Conservation (phyloP, 2,329 filamentous ascomycete genomes). For the Phialophora verrucosa region DNA sequence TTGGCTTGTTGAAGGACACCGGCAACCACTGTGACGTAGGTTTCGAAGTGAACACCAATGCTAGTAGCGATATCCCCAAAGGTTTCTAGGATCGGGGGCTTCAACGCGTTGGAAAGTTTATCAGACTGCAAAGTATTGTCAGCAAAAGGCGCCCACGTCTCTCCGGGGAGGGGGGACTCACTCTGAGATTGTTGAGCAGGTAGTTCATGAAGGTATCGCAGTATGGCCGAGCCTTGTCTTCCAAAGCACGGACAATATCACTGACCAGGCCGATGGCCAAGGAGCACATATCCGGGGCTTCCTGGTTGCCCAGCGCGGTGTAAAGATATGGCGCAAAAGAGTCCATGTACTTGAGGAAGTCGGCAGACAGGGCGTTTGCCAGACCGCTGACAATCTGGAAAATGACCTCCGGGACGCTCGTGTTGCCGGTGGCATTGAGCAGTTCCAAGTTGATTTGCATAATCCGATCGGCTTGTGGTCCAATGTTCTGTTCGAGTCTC, state of each 20-base stretch:
- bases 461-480: slow-evolving; percentile 87
- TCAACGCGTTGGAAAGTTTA: slow-evolving; percentile 91
- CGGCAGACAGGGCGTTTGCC: slow-evolving; percentile 86
- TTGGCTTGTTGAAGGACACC: slow-evolving; percentile 94
- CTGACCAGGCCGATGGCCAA: slow-evolving; percentile 98
- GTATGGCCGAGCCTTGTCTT: slow-evolving; percentile 88
- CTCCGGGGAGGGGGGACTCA: slow-evolving; percentile 57
- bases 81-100: slow-evolving; percentile 95
- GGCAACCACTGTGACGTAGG: slow-evolving; percentile 88
- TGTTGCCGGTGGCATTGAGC: slow-evolving; percentile 78
- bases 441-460: slow-evolving; percentile 88
- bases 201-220: slow-evolving; percentile 99
- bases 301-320: slow-evolving; percentile 92
- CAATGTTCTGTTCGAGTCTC: slow-evolving; percentile 87
- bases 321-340: slow-evolving; percentile 90
- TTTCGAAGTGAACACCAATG: slow-evolving; percentile 89
- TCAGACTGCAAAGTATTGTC: slow-evolving; percentile 64
- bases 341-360: slow-evolving; percentile 98
- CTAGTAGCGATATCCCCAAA: slow-evolving; percentile 97
- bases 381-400: slow-evolving; percentile 93
- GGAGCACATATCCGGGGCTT: slow-evolving; percentile 90
- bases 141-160: slow-evolving; percentile 43
- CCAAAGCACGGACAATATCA: slow-evolving; percentile 90
- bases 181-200: slow-evolving; percentile 83
- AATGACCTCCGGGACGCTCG: slow-evolving; percentile 89